A percentile compares a stretch with the other conserved stretches of the same genome.
phyloP scores from a whole-genome alignment of 495 filamentous ascomycete species.

The Penicillium chermesinum region DNA sequence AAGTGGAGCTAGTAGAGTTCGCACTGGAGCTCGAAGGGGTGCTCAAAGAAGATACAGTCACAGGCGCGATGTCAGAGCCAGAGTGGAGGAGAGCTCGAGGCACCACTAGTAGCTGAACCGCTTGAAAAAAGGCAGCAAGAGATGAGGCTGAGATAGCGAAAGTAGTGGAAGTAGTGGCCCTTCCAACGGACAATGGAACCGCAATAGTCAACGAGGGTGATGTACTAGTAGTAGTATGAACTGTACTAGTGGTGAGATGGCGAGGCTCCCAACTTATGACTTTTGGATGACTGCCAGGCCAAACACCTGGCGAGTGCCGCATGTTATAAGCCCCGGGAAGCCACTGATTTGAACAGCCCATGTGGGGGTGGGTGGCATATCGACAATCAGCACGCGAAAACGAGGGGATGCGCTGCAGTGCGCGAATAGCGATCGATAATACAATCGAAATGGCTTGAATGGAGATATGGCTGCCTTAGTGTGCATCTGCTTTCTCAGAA shows the following conservation, averaged over 20 bases:
- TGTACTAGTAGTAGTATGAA: background rate
- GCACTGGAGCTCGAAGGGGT: background rate
- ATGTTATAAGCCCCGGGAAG: conserved; percentile 37
- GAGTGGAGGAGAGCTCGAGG: too few relatives aligned
- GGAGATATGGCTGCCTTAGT: conserved; percentile 8
- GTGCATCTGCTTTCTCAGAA: background rate
- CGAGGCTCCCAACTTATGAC: conserved; percentile 21
- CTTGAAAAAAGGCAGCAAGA: too few relatives aligned
- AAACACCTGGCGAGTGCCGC: conserved; percentile 34
- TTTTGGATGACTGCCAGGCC: conserved; percentile 10
- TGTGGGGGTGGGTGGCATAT: conserved; percentile 26
- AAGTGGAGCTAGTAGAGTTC: background rate
- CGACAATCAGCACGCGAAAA: conserved; percentile 6
- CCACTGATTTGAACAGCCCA: conserved; percentile 27
- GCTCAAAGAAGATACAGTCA: too few relatives aligned
- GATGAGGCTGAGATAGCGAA: too few relatives aligned
- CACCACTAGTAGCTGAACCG: too few relatives aligned
- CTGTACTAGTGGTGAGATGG: conserved; percentile 2
- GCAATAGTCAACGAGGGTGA: background rate
- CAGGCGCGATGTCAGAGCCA: too few relatives aligned
- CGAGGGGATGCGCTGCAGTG: conserved; percentile 19
- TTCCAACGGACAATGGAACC: background rate
- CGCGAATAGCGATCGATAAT: conserved; percentile 23
- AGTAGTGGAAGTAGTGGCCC: conserved; percentile 4
- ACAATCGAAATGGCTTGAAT: conserved; percentile 7